A percentile compares a stretch with the other conserved stretches of the same genome.
Evolutionary conservation across 192 early-diverging fungal genomes (phyloP).

Genomic region (Cetraspora pellucida): DNA sequence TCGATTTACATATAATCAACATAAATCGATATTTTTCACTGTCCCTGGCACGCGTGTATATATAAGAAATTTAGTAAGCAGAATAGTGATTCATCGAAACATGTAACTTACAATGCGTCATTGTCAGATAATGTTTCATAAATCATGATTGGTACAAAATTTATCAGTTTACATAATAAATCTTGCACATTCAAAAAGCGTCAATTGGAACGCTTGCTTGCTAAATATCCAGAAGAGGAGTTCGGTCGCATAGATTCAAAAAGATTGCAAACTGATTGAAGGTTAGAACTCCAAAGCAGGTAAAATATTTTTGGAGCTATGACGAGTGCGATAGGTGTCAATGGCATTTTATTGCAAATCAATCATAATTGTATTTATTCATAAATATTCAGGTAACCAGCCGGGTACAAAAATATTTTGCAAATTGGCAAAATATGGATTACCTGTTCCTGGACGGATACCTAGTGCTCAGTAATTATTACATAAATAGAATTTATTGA

Average conservation of each 20-base stretch:
- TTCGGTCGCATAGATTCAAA: constrained; percentile 67
- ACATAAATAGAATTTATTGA: too few species aligned
- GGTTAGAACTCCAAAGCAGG: constrained; percentile 71
- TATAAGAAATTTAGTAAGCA: constrained; percentile 10
- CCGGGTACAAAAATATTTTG: constrained; percentile 80
- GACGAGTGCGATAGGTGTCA: neutral
- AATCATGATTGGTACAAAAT: neutral
- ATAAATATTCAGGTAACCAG: constrained; percentile 48
- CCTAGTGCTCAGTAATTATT: constrained; percentile 51
- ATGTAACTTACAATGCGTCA: constrained; percentile 54
- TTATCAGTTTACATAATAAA: neutral
- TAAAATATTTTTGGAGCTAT: constrained; percentile 28
- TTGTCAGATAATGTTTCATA: constrained; percentile 57
- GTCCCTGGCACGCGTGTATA: too few species aligned
- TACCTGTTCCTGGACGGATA: constrained; percentile 69
- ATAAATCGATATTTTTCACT: neutral
- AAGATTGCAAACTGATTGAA: constrained; percentile 73
- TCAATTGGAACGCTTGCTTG: constrained; percentile 60
- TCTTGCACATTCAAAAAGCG: constrained; percentile 32
- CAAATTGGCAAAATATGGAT: constrained; percentile 71
- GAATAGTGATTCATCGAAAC: neutral
- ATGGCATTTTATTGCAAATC: neutral
- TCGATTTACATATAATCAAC: too few species aligned
- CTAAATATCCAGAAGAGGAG: constrained; percentile 71
- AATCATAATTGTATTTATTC: neutral